Percentiles rank a stretch among this genome's conserved stretches.
Evolutionary conservation across 2,329 filamentous ascomycete species (phyloP).

Genomic region (Coniochaeta sp.): DNA sequence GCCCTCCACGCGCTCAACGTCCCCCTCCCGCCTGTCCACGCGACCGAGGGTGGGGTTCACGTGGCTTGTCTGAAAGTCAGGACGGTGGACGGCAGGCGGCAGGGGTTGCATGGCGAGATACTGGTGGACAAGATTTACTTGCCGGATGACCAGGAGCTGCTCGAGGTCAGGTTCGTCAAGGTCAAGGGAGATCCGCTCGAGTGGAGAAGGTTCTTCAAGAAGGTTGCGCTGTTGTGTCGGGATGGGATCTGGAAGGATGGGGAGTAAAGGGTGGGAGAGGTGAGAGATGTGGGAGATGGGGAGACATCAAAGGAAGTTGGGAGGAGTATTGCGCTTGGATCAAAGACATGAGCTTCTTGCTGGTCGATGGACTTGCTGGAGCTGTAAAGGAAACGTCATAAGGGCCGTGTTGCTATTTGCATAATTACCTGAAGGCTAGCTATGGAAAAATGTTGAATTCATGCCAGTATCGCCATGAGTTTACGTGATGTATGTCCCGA

Average conservation of each 20-base stretch:
- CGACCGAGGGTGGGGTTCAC: slow-evolving; percentile 40
- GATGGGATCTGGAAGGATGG: slow-evolving; percentile 56
- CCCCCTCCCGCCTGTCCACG: slow-evolving; percentile 49
- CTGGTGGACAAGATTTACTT: slow-evolving; percentile 59
- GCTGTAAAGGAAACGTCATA: neutral
- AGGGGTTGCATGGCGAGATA: slow-evolving; percentile 68
- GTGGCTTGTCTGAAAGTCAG: slow-evolving; percentile 63
- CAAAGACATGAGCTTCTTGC: neutral
- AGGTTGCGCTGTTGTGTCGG: slow-evolving; percentile 79
- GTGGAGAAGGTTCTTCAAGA: slow-evolving; percentile 96
- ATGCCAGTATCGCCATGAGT: neutral
- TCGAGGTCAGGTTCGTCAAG: slow-evolving; percentile 89
- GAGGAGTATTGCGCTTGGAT: neutral
- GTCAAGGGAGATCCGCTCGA: slow-evolving; percentile 92
- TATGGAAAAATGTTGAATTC: neutral
- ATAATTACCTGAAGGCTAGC: neutral
- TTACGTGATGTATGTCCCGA: neutral
- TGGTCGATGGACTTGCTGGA: neutral
- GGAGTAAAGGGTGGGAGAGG: neutral
- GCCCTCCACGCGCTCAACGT: slow-evolving; percentile 82
- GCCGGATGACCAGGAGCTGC: slow-evolving; percentile 47
- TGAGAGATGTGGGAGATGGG: neutral
- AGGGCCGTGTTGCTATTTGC: neutral
- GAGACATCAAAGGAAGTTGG: neutral
- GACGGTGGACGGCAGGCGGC: slow-evolving; percentile 63